Evolutionary conservation across 345 rosid species (phyloP).

Genomic region (Geranium brycei): DNA sequence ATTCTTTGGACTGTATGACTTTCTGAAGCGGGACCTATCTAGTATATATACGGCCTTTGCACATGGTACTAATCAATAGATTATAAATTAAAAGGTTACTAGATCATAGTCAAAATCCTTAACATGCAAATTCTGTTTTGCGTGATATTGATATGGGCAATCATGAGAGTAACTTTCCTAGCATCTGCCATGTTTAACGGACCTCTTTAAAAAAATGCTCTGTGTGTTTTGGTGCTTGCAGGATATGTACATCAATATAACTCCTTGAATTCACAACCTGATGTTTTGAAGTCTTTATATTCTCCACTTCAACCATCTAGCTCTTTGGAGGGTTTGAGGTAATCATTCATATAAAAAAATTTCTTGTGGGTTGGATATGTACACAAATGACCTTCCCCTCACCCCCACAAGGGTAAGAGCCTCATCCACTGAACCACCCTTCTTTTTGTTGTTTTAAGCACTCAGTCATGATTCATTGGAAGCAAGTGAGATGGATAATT

Average conservation of each 20-base stretch:
- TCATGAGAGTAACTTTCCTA: neutral
- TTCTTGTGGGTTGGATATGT: neutral
- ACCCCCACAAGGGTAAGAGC: too few species aligned
- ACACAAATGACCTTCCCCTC: too few species aligned
- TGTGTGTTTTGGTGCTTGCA: constrained; percentile 25
- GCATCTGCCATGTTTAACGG: constrained; percentile 1
- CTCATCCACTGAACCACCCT: too few species aligned
- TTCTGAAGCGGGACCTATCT: too few species aligned
- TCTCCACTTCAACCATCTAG: constrained; percentile 95
- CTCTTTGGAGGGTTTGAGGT: constrained; percentile 88
- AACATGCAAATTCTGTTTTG: too few species aligned
- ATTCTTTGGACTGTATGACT: too few species aligned
- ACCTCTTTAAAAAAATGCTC: neutral
- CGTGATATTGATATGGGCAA: neutral
- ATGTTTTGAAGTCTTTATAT: constrained; percentile 79
- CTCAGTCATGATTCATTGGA: neutral
- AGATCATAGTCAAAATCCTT: too few species aligned
- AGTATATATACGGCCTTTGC: too few species aligned
- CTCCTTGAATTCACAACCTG: constrained; percentile 76
- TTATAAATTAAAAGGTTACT: too few species aligned
- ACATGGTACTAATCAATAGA: too few species aligned
- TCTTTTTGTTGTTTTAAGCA: neutral
- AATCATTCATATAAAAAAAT: neutral
- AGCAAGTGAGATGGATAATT: neutral
- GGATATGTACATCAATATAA: constrained; percentile 81